Conservation (phyloP, 768 basidiomycete species). For the Daedalea quercina region DNA sequence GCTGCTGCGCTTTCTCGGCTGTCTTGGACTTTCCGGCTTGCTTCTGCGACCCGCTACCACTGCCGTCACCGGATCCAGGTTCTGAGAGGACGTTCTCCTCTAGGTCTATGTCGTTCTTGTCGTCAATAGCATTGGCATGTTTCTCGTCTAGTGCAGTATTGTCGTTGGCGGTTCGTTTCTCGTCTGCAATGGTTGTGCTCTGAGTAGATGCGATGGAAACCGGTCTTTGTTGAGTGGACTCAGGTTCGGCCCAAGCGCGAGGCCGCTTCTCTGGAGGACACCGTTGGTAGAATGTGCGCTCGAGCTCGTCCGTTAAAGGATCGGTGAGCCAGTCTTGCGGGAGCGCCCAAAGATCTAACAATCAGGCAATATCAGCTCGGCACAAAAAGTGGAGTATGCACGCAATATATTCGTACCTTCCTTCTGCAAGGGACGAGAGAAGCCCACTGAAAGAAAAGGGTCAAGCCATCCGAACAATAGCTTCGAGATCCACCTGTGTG, state of each 20-base stretch:
- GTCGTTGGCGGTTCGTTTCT: background rate
- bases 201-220: background rate
- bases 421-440: slow-evolving; percentile 47
- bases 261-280: slow-evolving; percentile 45
- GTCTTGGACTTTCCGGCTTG: slow-evolving; percentile 4
- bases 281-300: slow-evolving; percentile 40
- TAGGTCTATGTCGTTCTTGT: slow-evolving; percentile 7
- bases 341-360: slow-evolving; percentile 48
- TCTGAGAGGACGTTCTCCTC: slow-evolving; percentile 8
- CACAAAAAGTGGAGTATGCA: too few species aligned
- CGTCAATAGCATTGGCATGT: background rate
- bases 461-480: slow-evolving; percentile 48
- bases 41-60: background rate
- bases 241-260: slow-evolving; percentile 6
- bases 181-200: background rate
- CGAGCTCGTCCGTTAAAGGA: slow-evolving; percentile 34
- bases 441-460: slow-evolving; percentile 51
- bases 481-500: slow-evolving; percentile 38
- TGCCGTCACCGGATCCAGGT: background rate
- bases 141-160: background rate
- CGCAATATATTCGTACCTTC: slow-evolving; percentile 33
- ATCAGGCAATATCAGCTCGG: too few species aligned
- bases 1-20: slow-evolving; percentile 7
- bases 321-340: slow-evolving; percentile 32
- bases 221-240: background rate